Evolutionary conservation across 345 rosid genomes (phyloP).

Genomic region (Diplotaxis tenuifolia): DNA sequence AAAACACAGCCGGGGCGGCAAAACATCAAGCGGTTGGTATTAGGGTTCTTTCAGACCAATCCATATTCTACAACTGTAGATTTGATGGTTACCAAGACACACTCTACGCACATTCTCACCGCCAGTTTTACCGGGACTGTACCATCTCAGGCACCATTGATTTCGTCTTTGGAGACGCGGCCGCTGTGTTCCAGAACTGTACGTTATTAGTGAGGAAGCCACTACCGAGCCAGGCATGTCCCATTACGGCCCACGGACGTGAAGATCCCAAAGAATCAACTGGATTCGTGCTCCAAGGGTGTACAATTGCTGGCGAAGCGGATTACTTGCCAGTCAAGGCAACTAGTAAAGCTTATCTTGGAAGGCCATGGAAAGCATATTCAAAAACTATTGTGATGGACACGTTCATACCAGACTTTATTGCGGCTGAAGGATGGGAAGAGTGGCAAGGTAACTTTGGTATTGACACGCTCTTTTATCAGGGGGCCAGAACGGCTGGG

Average conservation of each 20-base stretch:
- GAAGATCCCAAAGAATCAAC: conserved; percentile 43
- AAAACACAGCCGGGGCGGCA: conserved; percentile 68
- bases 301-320: conserved; percentile 52
- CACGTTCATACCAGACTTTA: conserved; percentile 53
- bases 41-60: conserved; percentile 52
- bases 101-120: conserved; percentile 62
- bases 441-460: conserved; percentile 56
- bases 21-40: conserved; percentile 79
- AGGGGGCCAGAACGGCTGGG: conserved; percentile 46
- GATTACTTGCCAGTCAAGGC: conserved; percentile 38
- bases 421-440: conserved; percentile 66
- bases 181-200: conserved; percentile 68
- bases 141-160: conserved; percentile 74
- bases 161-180: conserved; percentile 70
- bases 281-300: conserved; percentile 65
- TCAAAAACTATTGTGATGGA: conserved; percentile 69
- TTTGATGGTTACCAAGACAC: conserved; percentile 83
- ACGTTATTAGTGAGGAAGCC: conserved; percentile 55
- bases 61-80: conserved; percentile 67
- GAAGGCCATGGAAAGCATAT: conserved; percentile 63
- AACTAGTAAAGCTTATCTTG: conserved; percentile 50
- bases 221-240: conserved; percentile 46
- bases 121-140: conserved; percentile 90
- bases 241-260: conserved; percentile 66
- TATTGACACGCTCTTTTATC: conserved; percentile 52